phyloP scores from a whole-genome alignment of 768 basidiomycete genomes.

The Termitomyces heimii region DNA sequence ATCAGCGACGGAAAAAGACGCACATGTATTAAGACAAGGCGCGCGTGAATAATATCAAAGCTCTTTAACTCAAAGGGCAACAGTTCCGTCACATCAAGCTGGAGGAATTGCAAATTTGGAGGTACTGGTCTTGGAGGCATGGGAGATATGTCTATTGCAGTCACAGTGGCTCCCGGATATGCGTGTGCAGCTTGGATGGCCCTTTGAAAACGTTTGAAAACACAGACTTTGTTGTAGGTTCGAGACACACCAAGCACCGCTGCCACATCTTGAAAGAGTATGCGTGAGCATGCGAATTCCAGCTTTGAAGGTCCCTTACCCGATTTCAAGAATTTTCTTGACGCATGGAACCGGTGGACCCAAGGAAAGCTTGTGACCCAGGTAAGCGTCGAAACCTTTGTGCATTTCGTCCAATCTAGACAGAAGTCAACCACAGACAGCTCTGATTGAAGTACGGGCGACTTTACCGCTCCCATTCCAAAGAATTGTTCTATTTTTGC shows the following conservation, averaged over 20 bases:
- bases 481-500: not conserved
- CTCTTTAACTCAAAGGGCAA: not conserved
- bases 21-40: not conserved
- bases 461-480: not conserved
- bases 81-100: not conserved
- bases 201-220: not conserved
- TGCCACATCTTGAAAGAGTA: not conserved
- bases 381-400: not conserved
- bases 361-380: constrained; percentile 1
- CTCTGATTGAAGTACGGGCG: not conserved
- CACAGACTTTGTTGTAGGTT: too few species aligned
- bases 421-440: not conserved
- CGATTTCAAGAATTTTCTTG: not conserved
- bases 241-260: not conserved
- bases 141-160: not conserved
- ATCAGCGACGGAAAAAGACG: not conserved
- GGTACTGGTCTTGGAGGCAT: not conserved
- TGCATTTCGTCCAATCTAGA: constrained; percentile 1
- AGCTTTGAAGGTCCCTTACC: not conserved
- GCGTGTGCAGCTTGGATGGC: not conserved
- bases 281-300: not conserved
- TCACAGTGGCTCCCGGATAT: constrained; percentile 1
- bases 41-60: not conserved
- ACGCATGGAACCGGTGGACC: not conserved
- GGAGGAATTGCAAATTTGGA: not conserved